Percentiles rank a stretch among this genome's conserved stretches.
phyloP scores from a whole-genome alignment of 179 eudicot genomes.

The Corrigiola litoralis region DNA sequence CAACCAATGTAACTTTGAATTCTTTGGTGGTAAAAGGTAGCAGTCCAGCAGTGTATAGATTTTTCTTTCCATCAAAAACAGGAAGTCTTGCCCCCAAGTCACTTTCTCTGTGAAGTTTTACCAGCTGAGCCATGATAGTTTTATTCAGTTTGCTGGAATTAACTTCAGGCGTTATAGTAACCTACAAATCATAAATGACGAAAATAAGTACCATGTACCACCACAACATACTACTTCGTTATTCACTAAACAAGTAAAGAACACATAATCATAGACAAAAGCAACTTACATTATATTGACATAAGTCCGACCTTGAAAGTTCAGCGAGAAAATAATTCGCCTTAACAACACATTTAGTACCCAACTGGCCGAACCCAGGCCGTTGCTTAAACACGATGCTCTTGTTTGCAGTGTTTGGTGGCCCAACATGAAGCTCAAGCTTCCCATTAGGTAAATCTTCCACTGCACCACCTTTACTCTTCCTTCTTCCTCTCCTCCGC shows the following conservation, averaged over 20 bases:
- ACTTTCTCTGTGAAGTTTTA: conserved; percentile 56
- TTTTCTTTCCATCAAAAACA: conserved; percentile 72
- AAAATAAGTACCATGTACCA: not conserved
- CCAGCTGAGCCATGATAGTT: conserved; percentile 62
- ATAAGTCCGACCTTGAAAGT: conserved; percentile 57
- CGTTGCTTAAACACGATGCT: conserved; percentile 47
- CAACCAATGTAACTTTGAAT: conserved; percentile 41
- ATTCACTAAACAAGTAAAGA: not conserved
- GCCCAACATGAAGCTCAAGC: conserved; percentile 25
- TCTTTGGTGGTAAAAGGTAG: conserved; percentile 67
- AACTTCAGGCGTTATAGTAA: conserved; percentile 63
- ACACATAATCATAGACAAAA: not conserved
- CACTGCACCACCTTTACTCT: conserved; percentile 34
- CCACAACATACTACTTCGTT: not conserved
- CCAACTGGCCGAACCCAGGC: conserved; percentile 77
- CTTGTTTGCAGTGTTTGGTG: conserved; percentile 31
- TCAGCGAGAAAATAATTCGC: conserved; percentile 81
- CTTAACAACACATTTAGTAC: conserved; percentile 78
- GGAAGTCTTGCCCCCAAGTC: conserved; percentile 75
- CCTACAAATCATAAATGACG: conserved; percentile 35
- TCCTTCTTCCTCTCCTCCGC: conserved; percentile 48
- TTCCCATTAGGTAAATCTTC: conserved; percentile 33
- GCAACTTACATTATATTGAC: conserved; percentile 68
- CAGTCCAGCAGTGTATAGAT: conserved; percentile 70
- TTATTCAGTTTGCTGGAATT: conserved; percentile 58